Evolutionary conservation across 768 basidiomycete genomes (phyloP), one percentile per base, ranked within the genome.

Genomic region (Termitomyces titanicus): DNA sequence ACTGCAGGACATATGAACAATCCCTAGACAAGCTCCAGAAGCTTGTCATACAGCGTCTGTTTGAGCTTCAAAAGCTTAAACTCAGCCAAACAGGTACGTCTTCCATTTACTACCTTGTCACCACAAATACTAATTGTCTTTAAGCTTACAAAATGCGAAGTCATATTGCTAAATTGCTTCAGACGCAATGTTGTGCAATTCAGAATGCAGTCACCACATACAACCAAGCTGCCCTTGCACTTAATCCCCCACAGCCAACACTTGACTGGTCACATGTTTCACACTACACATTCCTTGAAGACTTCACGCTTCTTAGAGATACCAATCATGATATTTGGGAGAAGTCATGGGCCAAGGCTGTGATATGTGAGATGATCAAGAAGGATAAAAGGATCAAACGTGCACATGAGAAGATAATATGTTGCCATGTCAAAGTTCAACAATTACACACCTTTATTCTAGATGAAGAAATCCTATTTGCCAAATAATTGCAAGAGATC

Each of bases 51-150:
- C 43, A 45, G 15, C 8, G 43, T 4, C 25, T 45, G 43, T 74
- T 75, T 59, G 72, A 77, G 58, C 62, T 76, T 8, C 70, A 70
- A n/a, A 71, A 70, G 55, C 51, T 72, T 25, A 73, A 74, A 58
- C 58, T 74, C 18, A 58, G 66, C 17, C 51, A 59, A 2, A 74
- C 67, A 10, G 73, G 74, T 45, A 72, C 12, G 5, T 45, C 18
- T 18, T 39, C 12, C 18, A 39, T 39, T 39, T 5, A n/a, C n/a
- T n/a, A 39, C 12, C 38, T 39, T 39, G 12, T 29, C 29, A 29
- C 38, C 15, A 39, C 38, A 39, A 3, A 39, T 15, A 5, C 38
- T 39, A 18, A 39, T 39, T 39, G 18, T 29, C 38, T 39, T 18
- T 15, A 5, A 39, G 38, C 15, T 39, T 39, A 39, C 18, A 39